Conservation (phyloP, 2,329 filamentous ascomycete genomes). For the Colletotrichum plurivorum region DNA sequence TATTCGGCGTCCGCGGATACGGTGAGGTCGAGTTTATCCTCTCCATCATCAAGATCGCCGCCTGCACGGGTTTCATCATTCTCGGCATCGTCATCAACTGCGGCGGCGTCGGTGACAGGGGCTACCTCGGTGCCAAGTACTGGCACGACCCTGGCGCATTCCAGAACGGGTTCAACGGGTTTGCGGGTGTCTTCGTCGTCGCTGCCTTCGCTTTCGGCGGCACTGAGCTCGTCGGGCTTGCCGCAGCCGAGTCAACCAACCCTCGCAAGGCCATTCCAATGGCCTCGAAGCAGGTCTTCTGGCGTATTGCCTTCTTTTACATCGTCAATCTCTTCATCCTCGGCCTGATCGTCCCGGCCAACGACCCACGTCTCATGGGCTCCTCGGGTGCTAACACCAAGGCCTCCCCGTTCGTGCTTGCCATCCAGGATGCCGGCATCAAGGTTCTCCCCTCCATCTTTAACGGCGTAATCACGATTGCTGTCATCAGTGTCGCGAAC, state of each 20-base stretch:
- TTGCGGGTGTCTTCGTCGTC: slow-evolving; percentile 42
- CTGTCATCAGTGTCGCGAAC: slow-evolving; percentile 67
- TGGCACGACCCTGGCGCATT: slow-evolving; percentile 44
- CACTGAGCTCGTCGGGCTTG: slow-evolving; percentile 45
- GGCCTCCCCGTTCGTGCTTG: slow-evolving; percentile 66
- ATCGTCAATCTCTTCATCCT: slow-evolving; percentile 43
- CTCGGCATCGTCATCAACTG: slow-evolving; percentile 44
- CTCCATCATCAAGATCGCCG: slow-evolving; percentile 67
- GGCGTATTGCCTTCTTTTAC: slow-evolving; percentile 45
- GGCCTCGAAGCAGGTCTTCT: slow-evolving; percentile 45
- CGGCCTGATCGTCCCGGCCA: slow-evolving; percentile 42
- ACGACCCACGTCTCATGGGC: slow-evolving; percentile 42
- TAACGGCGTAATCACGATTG: slow-evolving; percentile 65
- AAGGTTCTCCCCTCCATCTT: slow-evolving; percentile 65
- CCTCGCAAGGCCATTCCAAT: slow-evolving; percentile 44
- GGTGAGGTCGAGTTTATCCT: slow-evolving; percentile 73
- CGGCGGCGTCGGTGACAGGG: slow-evolving; percentile 40
- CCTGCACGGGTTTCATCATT: slow-evolving; percentile 39
- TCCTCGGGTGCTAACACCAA: slow-evolving; percentile 57
- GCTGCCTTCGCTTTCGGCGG: slow-evolving; percentile 43
- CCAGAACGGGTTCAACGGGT: slow-evolving; percentile 45
- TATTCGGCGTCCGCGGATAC: slow-evolving; percentile 69
- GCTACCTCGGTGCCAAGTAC: slow-evolving; percentile 43
- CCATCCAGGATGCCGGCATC: slow-evolving; percentile 65
- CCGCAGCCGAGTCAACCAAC: slow-evolving; percentile 44